A percentile compares a stretch with the other conserved stretches of the same genome.
Conservation (phyloP, 208 protist species). For the Acanthamoeba sp. region DNA sequence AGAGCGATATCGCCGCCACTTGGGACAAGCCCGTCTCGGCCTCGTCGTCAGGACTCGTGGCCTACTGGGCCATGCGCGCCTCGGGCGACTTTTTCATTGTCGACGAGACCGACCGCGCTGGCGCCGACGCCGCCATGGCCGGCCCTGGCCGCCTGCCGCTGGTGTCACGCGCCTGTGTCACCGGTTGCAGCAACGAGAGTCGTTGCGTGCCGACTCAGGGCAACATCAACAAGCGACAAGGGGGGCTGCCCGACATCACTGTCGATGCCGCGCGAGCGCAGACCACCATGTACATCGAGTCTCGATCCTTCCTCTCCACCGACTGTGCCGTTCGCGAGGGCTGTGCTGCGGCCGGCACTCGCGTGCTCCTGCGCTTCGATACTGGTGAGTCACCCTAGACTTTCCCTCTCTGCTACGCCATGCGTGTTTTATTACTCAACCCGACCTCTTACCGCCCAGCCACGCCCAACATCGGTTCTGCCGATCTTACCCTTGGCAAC, state of each 20-base stretch:
- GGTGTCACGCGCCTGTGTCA: neutral
- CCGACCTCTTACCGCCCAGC: neutral
- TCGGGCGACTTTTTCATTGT: neutral
- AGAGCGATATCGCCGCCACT: neutral
- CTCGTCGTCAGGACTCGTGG: neutral
- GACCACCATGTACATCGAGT: slow-evolving; percentile 18
- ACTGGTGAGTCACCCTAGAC: neutral
- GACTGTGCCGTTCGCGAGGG: slow-evolving; percentile 10
- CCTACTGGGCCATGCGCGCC: slow-evolving; percentile 56
- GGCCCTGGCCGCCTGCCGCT: neutral
- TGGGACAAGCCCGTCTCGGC: slow-evolving; percentile 35
- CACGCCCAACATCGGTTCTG: neutral
- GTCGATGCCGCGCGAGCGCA: neutral
- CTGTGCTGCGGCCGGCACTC: slow-evolving; percentile 2
- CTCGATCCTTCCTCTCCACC: slow-evolving; percentile 1
- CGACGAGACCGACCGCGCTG: neutral
- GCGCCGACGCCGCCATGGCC: neutral
- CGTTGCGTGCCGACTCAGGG: neutral
- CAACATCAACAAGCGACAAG: neutral
- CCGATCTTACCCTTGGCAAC: neutral
- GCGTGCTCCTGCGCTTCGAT: slow-evolving; percentile 52
- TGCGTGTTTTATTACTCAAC: neutral
- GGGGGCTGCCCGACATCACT: slow-evolving; percentile 17
- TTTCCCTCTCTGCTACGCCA: neutral
- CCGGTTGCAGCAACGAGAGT: neutral